Base-by-base conservation (phyloP, 2,329 filamentous ascomycete genomes). In the Fusarium illudens region DNA sequence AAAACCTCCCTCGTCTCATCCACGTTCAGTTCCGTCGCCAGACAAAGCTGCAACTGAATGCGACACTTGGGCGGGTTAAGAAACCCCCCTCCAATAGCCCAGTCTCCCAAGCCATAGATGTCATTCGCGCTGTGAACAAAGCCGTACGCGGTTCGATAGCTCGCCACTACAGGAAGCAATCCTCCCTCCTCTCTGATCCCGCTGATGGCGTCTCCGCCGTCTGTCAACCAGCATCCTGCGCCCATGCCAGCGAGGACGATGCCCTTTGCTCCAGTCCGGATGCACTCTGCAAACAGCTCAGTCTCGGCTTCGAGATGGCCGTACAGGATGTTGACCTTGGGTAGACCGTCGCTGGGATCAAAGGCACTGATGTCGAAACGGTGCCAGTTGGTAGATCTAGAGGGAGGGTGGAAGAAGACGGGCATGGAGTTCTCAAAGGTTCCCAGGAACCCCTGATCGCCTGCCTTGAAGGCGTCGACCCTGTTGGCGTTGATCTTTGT, bases 401-500 rank as follows among this genome's bases (percentile, higher is more conserved):
- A 76, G 0, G 86, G 80, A 2, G 80, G 79, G 67, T 81, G 89
- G 78, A 84, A 89, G 79, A 88, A 90, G 68, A 84, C 82, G 0
- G 87, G 86, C 20, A 82, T 78, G 52, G 86, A 80, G 69, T 86
- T 82, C 68, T 88, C 81, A 73, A 90, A 84, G 60, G 81, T 78
- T 36, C 88, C 87, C 0, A 89, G 79, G 63, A 82, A 84, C 1
- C 86, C 85, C 65, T 82, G 79, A 74, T 89, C 87, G n/a, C 77
- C 78, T 0, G 83, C 81, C 71, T 81, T 83, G 80, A 90, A 90
- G 3, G 86, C 87, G 69, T 89, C 86, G 42, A 88, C 78, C 0
- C 83, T 80, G 75, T 89, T 89, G 37, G 87, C 85, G 67, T 89
- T 84, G 19, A 83, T 86, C 77, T 90, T 90, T 49, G 84, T 85